Conservation (phyloP, 2,329 filamentous ascomycete species). For the Coniochaeta sp. region DNA sequence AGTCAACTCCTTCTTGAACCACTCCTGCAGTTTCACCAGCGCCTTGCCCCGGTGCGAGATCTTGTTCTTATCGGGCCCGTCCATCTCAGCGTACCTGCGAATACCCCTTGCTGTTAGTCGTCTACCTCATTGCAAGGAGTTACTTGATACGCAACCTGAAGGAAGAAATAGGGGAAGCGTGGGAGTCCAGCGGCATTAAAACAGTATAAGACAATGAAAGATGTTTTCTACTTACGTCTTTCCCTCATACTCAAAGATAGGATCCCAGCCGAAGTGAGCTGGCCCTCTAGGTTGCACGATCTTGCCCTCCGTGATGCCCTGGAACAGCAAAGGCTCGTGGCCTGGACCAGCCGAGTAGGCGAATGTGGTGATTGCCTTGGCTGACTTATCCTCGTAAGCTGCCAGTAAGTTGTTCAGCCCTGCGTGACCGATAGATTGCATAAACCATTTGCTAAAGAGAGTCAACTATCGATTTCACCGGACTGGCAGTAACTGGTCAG, state of each 20-base stretch:
- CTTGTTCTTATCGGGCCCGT: constrained; percentile 76
- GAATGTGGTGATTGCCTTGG: constrained; percentile 93
- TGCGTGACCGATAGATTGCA: constrained; percentile 71
- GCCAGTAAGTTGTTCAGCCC: constrained; percentile 86
- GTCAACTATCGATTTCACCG: neutral
- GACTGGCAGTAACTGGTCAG: neutral
- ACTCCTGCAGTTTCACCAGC: constrained; percentile 76
- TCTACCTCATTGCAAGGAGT: neutral
- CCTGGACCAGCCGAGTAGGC: constrained; percentile 83
- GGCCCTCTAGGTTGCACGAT: constrained; percentile 82
- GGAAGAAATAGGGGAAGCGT: neutral
- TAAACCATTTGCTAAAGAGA: constrained; percentile 80
- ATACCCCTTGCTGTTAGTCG: neutral
- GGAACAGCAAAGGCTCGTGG: constrained; percentile 77
- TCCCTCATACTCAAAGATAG: constrained; percentile 89
- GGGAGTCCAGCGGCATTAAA: neutral
- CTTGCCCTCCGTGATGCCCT: constrained; percentile 77
- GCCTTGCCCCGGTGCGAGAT: constrained; percentile 88
- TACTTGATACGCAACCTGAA: neutral
- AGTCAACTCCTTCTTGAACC: constrained; percentile 49
- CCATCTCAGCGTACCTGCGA: constrained; percentile 82
- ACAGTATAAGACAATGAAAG: neutral
- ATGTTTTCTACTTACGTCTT: constrained; percentile 52
- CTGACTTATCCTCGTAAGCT: constrained; percentile 83
- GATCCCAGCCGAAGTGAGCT: constrained; percentile 85